Conservation (phyloP, 371 early-diverging fungal species). For the Mucor saturninus region DNA sequence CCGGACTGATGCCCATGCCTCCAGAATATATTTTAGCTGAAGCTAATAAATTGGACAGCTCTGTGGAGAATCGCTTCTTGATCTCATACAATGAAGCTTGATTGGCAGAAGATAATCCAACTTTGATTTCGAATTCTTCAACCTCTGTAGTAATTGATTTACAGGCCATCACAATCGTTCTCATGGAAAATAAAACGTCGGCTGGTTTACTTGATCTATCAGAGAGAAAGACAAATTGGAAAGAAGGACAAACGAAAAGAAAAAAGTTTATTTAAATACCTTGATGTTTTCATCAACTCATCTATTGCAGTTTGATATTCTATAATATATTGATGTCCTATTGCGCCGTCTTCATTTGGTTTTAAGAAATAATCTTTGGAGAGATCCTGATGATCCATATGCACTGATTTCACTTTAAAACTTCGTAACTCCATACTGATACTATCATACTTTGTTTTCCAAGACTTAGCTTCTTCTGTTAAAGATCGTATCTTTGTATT, state of each 20-base stretch:
- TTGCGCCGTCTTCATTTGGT: slow-evolving; percentile 66
- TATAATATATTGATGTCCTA: slow-evolving; percentile 66
- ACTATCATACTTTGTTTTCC: slow-evolving; percentile 57
- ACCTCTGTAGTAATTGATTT: slow-evolving; percentile 83
- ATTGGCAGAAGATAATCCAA: slow-evolving; percentile 20
- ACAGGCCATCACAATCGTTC: slow-evolving; percentile 81
- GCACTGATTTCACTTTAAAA: slow-evolving; percentile 49
- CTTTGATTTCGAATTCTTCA: slow-evolving; percentile 63
- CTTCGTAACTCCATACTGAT: slow-evolving; percentile 51
- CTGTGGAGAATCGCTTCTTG: slow-evolving; percentile 66
- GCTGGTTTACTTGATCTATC: slow-evolving; percentile 68
- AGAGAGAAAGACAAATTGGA: background rate
- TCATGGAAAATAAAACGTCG: slow-evolving; percentile 81
- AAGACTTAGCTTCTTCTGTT: slow-evolving; percentile 46
- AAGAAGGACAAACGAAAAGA: background rate
- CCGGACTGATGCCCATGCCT: slow-evolving; percentile 70
- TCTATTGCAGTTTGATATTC: slow-evolving; percentile 85
- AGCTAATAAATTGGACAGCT: slow-evolving; percentile 68
- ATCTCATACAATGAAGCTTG: slow-evolving; percentile 44
- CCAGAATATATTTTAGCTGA: slow-evolving; percentile 84
- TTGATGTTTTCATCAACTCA: slow-evolving; percentile 71
- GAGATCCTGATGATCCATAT: slow-evolving; percentile 46
- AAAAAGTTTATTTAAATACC: slow-evolving; percentile 37
- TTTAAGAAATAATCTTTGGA: slow-evolving; percentile 41
- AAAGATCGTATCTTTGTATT: slow-evolving; percentile 32